Evolutionary conservation across 2,329 filamentous ascomycete genomes (phyloP).

Genomic region (Waltergamsia citrina): DNA sequence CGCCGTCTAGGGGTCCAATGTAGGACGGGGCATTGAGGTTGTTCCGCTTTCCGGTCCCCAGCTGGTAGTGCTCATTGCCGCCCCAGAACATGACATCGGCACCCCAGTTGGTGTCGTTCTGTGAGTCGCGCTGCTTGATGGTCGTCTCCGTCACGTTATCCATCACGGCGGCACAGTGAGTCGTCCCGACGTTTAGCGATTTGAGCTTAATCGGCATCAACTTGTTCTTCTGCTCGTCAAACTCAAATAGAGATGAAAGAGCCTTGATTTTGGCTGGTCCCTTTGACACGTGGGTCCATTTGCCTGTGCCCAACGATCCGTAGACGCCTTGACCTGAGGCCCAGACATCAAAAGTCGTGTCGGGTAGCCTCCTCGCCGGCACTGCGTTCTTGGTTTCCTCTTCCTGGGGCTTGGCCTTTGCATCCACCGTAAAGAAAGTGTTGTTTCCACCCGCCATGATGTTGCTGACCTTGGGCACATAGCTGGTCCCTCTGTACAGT

Average conservation of each 20-base stretch:
- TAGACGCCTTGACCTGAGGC: conserved; percentile 79
- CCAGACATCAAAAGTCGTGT: conserved; percentile 57
- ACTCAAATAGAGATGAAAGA: conserved; percentile 79
- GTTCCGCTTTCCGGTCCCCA: conserved; percentile 82
- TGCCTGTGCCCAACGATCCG: conserved; percentile 74
- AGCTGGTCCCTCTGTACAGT: conserved; percentile 59
- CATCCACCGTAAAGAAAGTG: conserved; percentile 81
- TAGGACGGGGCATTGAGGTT: conserved; percentile 70
- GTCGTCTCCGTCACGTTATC: conserved; percentile 65
- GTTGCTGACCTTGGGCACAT: conserved; percentile 57
- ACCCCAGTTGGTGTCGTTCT: conserved; percentile 78
- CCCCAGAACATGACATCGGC: conserved; percentile 90
- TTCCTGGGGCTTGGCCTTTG: conserved; percentile 35
- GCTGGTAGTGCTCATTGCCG: conserved; percentile 86
- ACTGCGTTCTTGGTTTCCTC: conserved; percentile 11
- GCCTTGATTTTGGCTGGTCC: conserved; percentile 72
- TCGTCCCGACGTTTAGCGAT: conserved; percentile 64
- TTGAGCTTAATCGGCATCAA: conserved; percentile 71
- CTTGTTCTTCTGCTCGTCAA: conserved; percentile 60
- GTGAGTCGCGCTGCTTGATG: conserved; percentile 38
- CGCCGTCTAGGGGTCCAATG: conserved; percentile 65
- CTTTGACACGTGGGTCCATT: conserved; percentile 80
- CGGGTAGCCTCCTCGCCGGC: conserved; percentile 21
- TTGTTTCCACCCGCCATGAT: conserved; percentile 82
- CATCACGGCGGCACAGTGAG: conserved; percentile 77